Percentiles rank a stretch among this genome's conserved stretches.
Evolutionary conservation across 768 basidiomycete genomes (phyloP).

Genomic region (Ramaria sp.): DNA sequence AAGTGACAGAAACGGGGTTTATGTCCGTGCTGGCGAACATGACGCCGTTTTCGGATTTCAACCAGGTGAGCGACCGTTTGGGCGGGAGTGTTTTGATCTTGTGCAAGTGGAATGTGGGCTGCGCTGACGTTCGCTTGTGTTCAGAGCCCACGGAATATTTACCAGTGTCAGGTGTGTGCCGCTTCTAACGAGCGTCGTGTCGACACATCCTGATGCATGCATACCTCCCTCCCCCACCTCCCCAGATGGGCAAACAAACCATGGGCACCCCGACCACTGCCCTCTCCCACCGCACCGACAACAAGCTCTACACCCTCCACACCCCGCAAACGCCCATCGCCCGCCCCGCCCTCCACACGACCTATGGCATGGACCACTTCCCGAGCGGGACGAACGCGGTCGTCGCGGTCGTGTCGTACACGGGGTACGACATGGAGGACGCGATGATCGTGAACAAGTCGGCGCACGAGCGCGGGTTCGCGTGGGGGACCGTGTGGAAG

Average conservation of each 20-base stretch:
- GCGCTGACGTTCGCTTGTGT: no score
- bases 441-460: conserved; percentile 99
- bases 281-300: conserved; percentile 86
- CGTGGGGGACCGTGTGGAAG: conserved; percentile 94
- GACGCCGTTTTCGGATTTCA: conserved; percentile 99
- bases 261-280: conserved; percentile 98
- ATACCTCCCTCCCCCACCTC: no score
- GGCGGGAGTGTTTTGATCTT: no score
- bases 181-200: no score
- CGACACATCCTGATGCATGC: no score
- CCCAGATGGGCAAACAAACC: conserved; percentile 97
- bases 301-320: conserved; percentile 95
- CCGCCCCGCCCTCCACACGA: conserved; percentile 81
- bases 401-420: conserved; percentile 99
- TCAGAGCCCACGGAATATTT: conserved; percentile 83
- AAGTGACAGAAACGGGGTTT: conserved; percentile 91
- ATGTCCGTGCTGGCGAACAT: conserved; percentile 94
- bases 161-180: conserved; percentile 72
- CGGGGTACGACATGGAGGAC: conserved; percentile 99
- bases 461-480: conserved; percentile 95
- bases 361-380: conserved; percentile 97
- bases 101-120: no score
- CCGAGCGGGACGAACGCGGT: conserved; percentile 97
- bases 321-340: conserved; percentile 93
- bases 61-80: conserved; percentile 53